These are phyloP conservation scores for Bathelium albidoporum DNA, from an alignment of 495 filamentous ascomycete genomes.

Conservation along the genomic window DNA sequence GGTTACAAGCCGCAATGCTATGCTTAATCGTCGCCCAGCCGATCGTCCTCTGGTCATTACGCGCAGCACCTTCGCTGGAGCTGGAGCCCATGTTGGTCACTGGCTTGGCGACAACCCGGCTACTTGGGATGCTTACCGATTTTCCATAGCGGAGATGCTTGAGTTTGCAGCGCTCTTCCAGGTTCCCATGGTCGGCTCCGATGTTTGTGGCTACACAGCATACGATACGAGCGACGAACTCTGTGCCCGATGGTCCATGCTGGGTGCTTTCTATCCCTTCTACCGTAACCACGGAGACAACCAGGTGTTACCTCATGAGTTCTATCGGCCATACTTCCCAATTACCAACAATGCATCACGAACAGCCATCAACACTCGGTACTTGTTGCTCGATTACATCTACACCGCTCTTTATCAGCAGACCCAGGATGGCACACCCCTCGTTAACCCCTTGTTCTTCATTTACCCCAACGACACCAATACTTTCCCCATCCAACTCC, in stretches of 20 bases:
- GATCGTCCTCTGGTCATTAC: constrained; percentile 72
- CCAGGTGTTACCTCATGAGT: constrained; percentile 51
- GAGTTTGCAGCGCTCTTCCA: constrained; percentile 75
- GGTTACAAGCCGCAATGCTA: constrained; percentile 50
- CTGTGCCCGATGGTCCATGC: constrained; percentile 74
- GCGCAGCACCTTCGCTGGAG: constrained; percentile 72
- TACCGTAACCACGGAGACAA: constrained; percentile 66
- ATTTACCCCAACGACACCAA: constrained; percentile 57
- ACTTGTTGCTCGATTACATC: constrained; percentile 69
- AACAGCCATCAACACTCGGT: constrained; percentile 65
- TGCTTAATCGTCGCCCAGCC: constrained; percentile 56
- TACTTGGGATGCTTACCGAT: constrained; percentile 61
- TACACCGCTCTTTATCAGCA: constrained; percentile 66
- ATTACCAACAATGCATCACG: constrained; percentile 53
- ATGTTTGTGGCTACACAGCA: constrained; percentile 67
- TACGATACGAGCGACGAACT: constrained; percentile 63
- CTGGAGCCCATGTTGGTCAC: constrained; percentile 67
- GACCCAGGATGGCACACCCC: constrained; percentile 55
- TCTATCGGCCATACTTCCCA: constrained; percentile 54
- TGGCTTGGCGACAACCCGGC: constrained; percentile 83
- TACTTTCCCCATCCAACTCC: constrained; percentile 48
- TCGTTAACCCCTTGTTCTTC: constrained; percentile 60
- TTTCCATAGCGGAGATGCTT: constrained; percentile 57
- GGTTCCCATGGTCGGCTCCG: constrained; percentile 73
- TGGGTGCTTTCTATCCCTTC: constrained; percentile 74